Evolutionary conservation across 2,329 filamentous ascomycete genomes (phyloP).

Genomic region (Colletotrichum falcatum): DNA sequence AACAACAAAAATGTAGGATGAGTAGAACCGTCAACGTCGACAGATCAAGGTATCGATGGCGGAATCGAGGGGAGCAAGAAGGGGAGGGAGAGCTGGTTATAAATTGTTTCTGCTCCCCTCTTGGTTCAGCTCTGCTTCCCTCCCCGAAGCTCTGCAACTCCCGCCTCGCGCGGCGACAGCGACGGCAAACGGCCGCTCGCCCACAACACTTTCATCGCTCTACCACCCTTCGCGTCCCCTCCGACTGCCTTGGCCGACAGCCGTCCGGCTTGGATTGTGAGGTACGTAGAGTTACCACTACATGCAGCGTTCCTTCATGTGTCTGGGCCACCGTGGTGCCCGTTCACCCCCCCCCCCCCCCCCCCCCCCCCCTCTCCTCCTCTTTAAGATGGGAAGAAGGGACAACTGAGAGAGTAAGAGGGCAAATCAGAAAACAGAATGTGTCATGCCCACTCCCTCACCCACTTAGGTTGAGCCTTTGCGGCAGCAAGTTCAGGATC

Average conservation of each 20-base stretch:
- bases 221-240: constrained; percentile 3
- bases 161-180: constrained; percentile 9
- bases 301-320: constrained; percentile 21
- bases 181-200: constrained; percentile 23
- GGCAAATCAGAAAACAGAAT: background rate
- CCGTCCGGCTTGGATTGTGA: constrained; percentile 25
- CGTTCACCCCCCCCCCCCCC: constrained; percentile 9
- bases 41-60: constrained; percentile 39
- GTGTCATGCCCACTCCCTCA: constrained; percentile 26
- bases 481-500: constrained; percentile 19
- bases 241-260: constrained; percentile 40
- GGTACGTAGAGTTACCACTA: constrained; percentile 36
- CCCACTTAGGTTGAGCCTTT: constrained; percentile 23
- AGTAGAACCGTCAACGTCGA: constrained; percentile 34
- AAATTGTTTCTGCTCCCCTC: constrained; percentile 35
- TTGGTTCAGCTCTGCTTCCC: constrained; percentile 20
- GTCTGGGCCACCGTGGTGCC: constrained; percentile 22
- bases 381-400: constrained; percentile 31
- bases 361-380: constrained; percentile 22
- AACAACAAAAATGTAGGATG: constrained; percentile 32
- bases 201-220: constrained; percentile 19
- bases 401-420: constrained; percentile 2
- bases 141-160: constrained; percentile 41
- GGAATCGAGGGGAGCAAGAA: constrained; percentile 25
- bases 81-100: constrained; percentile 31